A percentile compares a stretch with the other conserved stretches of the same genome.
phyloP scores from a whole-genome alignment of 148 eudicot species.

The Rhododendron molle region DNA sequence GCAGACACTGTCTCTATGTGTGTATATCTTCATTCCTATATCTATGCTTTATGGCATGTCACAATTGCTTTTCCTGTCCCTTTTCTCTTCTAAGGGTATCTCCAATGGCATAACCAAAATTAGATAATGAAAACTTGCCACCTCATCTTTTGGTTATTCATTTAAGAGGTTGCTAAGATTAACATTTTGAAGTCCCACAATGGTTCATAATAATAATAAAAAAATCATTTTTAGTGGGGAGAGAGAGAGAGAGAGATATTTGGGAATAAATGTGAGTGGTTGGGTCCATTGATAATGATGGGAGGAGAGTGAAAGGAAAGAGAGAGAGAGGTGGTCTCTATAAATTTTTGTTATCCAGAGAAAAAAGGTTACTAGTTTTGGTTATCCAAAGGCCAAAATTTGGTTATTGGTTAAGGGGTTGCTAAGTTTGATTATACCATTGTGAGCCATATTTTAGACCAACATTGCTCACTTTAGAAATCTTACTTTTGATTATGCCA shows the following conservation, averaged over 20 bases:
- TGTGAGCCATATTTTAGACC: background rate
- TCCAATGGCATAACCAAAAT: background rate
- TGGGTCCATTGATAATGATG: background rate
- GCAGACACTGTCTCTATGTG: background rate
- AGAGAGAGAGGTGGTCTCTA: background rate
- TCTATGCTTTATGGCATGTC: background rate
- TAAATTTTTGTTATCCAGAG: background rate
- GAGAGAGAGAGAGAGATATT: background rate
- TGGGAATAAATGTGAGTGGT: background rate
- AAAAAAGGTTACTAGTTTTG: background rate
- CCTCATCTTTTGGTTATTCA: background rate
- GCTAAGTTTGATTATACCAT: background rate
- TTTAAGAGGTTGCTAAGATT: background rate
- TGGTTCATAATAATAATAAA: background rate
- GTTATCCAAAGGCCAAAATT: background rate
- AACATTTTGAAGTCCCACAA: background rate
- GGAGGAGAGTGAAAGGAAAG: background rate
- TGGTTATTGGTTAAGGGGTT: background rate
- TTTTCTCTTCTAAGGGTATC: background rate
- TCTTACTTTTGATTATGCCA: background rate
- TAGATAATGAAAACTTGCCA: background rate
- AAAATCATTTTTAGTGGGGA: background rate
- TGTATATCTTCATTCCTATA: background rate
- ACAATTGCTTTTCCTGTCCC: background rate
- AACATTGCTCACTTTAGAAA: background rate